A percentile compares a stretch with the other conserved stretches of the same genome.
phyloP scores from a whole-genome alignment of 2,329 filamentous ascomycete genomes.

The Aurifilum marmelostoma region DNA sequence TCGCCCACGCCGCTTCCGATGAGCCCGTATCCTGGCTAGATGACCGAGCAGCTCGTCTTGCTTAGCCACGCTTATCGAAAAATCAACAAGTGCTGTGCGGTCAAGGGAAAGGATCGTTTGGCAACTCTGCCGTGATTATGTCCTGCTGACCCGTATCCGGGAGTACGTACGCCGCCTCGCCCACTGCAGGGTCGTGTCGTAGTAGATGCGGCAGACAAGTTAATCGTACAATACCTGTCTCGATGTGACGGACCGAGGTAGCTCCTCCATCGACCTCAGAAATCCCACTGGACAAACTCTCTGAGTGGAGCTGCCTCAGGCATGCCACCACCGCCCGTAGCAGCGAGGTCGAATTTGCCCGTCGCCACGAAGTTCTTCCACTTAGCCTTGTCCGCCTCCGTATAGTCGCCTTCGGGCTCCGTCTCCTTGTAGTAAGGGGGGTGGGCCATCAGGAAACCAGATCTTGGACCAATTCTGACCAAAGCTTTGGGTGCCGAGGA shows the following conservation, averaged over 20 bases:
- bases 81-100: neutral
- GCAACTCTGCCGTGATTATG: neutral
- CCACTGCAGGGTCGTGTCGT: neutral
- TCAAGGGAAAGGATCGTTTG: neutral
- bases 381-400: slow-evolving; percentile 28
- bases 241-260: neutral
- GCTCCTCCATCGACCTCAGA: slow-evolving; percentile 48
- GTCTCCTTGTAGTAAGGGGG: slow-evolving; percentile 65
- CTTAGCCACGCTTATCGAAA: neutral
- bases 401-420: slow-evolving; percentile 56
- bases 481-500: slow-evolving; percentile 48
- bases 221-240: neutral
- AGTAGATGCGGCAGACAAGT: neutral
- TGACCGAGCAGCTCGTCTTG: neutral
- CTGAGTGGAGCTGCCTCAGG: slow-evolving; percentile 77
- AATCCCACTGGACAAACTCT: slow-evolving; percentile 76
- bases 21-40: neutral
- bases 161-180: neutral
- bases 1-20: neutral
- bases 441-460: slow-evolving; percentile 74
- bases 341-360: slow-evolving; percentile 65
- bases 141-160: neutral
- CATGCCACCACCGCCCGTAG: slow-evolving; percentile 57
- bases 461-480: slow-evolving; percentile 61
- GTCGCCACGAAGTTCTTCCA: slow-evolving; percentile 62